phyloP scores from a whole-genome alignment of 2,329 filamentous ascomycete genomes.

The Pseudohalonectria lignicola region DNA sequence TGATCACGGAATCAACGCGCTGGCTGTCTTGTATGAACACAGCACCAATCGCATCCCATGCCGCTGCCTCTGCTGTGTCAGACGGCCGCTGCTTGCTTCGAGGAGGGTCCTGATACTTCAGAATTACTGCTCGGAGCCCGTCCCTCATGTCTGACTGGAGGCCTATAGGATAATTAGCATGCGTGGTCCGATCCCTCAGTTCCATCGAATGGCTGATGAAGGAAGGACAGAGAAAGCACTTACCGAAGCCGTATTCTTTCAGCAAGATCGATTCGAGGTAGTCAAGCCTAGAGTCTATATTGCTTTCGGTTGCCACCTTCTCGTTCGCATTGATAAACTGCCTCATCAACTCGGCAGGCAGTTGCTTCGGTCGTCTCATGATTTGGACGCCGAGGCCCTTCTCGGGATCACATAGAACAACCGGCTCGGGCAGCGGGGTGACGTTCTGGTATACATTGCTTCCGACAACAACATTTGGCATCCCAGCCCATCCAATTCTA shows the following conservation, averaged over 20 bases:
- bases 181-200: too few relatives aligned
- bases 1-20: constrained; percentile 21
- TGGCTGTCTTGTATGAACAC: constrained; percentile 32
- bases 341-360: constrained; percentile 1
- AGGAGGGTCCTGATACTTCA: constrained; percentile 13
- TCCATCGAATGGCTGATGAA: too few relatives aligned
- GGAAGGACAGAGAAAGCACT: not conserved
- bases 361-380: not conserved
- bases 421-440: not conserved
- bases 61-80: constrained; percentile 33
- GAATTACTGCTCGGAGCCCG: not conserved
- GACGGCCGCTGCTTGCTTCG: constrained; percentile 31
- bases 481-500: not conserved
- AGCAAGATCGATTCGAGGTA: not conserved
- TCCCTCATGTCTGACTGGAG: not conserved
- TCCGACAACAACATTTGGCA: constrained; percentile 2
- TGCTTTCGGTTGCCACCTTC: not conserved
- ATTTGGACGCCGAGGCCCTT: constrained; percentile 1
- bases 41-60: constrained; percentile 42
- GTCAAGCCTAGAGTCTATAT: constrained; percentile 1
- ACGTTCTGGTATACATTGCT: not conserved
- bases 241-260: constrained; percentile 2
- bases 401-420: constrained; percentile 1
- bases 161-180: not conserved
- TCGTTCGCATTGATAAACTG: constrained; percentile 3